These are phyloP conservation scores for Trichoderma oligosporum DNA, from an alignment of 2,329 filamentous ascomycete genomes.

Conservation along the genomic window DNA sequence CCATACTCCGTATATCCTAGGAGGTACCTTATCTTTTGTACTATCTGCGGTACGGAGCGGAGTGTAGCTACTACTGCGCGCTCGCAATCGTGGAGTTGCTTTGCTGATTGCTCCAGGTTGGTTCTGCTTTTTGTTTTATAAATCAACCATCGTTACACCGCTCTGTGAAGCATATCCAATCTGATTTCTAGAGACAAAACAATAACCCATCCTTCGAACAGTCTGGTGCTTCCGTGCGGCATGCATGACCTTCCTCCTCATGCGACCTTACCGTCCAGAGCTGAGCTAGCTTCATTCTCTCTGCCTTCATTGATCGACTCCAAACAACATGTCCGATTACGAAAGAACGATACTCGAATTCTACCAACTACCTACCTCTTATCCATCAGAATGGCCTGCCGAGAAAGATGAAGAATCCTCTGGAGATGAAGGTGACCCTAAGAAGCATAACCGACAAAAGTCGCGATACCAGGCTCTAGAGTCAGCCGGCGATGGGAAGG, in stretches of 20 bases:
- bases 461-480: slow-evolving; percentile 84
- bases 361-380: slow-evolving; percentile 77
- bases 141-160: not conserved
- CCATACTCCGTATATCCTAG: too few species aligned
- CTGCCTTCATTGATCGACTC: not conserved
- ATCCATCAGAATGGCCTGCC: slow-evolving; percentile 79
- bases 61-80: not conserved
- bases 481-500: slow-evolving; percentile 64
- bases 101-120: not conserved
- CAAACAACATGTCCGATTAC: slow-evolving; percentile 58
- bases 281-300: not conserved
- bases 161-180: not conserved
- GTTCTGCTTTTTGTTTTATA: too few species aligned
- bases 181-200: not conserved
- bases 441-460: slow-evolving; percentile 57
- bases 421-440: slow-evolving; percentile 49
- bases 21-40: slow-evolving; percentile 10
- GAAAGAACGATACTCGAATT: slow-evolving; percentile 79
- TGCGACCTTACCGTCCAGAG: not conserved
- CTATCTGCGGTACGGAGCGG: too few species aligned
- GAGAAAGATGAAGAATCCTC: slow-evolving; percentile 69
- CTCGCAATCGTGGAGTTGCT: slow-evolving; percentile 1
- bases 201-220: too few species aligned
- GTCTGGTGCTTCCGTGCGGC: not conserved
- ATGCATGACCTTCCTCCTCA: not conserved